Evolutionary conservation across 2,329 filamentous ascomycete species (phyloP).

Genomic region (Fusarium virguliforme): DNA sequence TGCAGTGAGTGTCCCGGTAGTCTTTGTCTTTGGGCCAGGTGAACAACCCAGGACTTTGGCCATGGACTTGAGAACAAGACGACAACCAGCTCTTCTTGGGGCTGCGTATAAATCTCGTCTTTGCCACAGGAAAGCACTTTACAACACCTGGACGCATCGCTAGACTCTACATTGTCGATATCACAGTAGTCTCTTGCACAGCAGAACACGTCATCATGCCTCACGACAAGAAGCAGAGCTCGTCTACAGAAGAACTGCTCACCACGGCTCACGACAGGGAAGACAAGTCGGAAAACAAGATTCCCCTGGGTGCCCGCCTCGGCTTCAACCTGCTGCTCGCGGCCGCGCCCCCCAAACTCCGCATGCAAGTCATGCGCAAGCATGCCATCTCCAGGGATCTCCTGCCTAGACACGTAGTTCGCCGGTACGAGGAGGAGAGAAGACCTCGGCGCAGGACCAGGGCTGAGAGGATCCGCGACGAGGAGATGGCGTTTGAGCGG

Average conservation of each 20-base stretch:
- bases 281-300: not conserved
- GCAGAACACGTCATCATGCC: not conserved
- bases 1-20: not conserved
- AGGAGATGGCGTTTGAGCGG: not conserved
- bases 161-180: not conserved
- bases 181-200: not conserved
- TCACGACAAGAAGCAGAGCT: not conserved
- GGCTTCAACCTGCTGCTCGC: not conserved
- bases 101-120: not conserved
- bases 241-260: not conserved
- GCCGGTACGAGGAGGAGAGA: not conserved
- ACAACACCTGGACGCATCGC: not conserved
- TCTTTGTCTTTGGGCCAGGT: not conserved
- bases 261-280: too few species aligned
- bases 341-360: not conserved
- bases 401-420: too few species aligned
- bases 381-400: too few species aligned
- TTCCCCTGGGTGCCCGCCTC: not conserved
- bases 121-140: not conserved
- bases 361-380: not conserved
- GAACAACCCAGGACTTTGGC: not conserved
- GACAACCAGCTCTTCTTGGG: too few species aligned
- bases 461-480: not conserved
- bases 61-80: not conserved
- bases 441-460: not conserved